Conservation (phyloP, 208 protist species). For the Chromosphaera perkinsii region DNA sequence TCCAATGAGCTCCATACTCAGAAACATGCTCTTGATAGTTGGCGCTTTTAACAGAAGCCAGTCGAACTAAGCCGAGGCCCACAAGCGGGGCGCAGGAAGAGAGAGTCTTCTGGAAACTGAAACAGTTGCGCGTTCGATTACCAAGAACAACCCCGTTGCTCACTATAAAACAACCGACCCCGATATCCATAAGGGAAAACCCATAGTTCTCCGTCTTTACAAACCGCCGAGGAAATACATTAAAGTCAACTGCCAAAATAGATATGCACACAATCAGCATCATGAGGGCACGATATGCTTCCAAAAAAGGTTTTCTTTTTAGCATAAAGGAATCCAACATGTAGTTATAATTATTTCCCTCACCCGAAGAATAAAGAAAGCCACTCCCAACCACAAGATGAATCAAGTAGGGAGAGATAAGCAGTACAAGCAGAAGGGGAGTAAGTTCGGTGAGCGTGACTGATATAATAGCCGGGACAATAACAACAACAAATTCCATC, state of each 20-base stretch:
- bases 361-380: no score
- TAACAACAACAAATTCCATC: no score
- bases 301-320: no score
- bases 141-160: slow-evolving; percentile 18
- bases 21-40: slow-evolving; percentile 65
- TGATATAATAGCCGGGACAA: no score
- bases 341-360: no score
- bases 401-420: no score
- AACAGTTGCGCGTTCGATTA: background rate
- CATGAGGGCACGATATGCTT: no score
- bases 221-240: slow-evolving; percentile 62
- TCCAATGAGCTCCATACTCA: slow-evolving; percentile 78
- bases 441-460: no score
- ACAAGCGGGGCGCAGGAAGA: slow-evolving; percentile 42
- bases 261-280: no score
- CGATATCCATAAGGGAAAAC: slow-evolving; percentile 50
- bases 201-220: slow-evolving; percentile 70
- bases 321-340: no score
- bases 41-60: slow-evolving; percentile 39
- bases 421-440: no score
- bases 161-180: slow-evolving; percentile 64
- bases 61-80: slow-evolving; percentile 48
- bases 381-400: no score
- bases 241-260: slow-evolving; percentile 73
- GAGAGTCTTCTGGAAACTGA: background rate